These are phyloP conservation scores for Kwoniella sp. DNA, from an alignment of 768 basidiomycete genomes.

Conservation along the genomic window DNA sequence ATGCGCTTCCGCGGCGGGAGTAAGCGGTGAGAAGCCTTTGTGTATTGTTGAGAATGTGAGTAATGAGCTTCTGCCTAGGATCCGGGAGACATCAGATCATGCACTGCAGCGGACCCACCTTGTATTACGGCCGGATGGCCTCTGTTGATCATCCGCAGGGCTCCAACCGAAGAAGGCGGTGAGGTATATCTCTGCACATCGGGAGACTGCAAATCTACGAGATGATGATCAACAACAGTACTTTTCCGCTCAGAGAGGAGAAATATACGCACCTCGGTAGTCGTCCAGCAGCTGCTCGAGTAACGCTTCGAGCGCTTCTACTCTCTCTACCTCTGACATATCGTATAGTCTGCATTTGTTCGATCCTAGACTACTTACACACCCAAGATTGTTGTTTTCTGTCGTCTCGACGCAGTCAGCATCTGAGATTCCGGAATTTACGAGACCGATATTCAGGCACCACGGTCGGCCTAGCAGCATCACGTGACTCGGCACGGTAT, in stretches of 20 bases:
- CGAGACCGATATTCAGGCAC: constrained; percentile 1
- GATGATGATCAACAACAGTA: neutral
- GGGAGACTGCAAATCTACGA: constrained; percentile 27
- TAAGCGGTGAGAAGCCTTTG: constrained; percentile 45
- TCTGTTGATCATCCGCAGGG: constrained; percentile 68
- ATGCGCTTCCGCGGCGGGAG: constrained; percentile 39
- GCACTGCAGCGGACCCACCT: too few relatives aligned
- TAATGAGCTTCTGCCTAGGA: too few relatives aligned
- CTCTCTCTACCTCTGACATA: neutral
- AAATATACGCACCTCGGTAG: constrained; percentile 27
- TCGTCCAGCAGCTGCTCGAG: constrained; percentile 32
- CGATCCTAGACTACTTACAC: too few relatives aligned
- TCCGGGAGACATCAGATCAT: too few relatives aligned
- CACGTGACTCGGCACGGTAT: neutral
- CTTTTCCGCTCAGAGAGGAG: neutral
- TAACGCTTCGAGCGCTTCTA: constrained; percentile 5
- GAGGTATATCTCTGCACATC: constrained; percentile 54
- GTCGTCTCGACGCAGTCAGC: too few relatives aligned
- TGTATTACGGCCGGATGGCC: constrained; percentile 74
- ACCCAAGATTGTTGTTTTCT: too few relatives aligned
- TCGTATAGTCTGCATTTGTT: too few relatives aligned
- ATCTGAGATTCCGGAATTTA: neutral
- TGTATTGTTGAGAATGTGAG: neutral
- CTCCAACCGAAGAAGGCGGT: constrained; percentile 71
- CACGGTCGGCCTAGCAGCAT: neutral